Evolutionary conservation across 768 basidiomycete species (phyloP).

Genomic region (Phlebiopsis flavidoalba): DNA sequence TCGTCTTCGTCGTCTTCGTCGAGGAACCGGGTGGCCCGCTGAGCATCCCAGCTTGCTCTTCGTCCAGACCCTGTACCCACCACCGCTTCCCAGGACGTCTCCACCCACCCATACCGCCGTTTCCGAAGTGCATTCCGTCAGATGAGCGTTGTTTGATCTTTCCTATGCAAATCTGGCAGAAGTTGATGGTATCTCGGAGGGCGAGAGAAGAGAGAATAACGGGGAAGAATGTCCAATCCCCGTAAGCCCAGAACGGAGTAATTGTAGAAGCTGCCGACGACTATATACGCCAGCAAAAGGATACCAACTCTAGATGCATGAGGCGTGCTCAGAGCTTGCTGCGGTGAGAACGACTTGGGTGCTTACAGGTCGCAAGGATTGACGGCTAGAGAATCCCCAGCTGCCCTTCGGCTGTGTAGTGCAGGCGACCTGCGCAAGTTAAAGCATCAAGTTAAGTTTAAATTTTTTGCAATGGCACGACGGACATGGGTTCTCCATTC

Average conservation of each 20-base stretch:
- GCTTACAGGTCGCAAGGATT: constrained; percentile 58
- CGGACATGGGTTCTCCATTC: constrained; percentile 83
- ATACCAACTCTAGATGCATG: constrained; percentile 41
- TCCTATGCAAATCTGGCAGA: constrained; percentile 17
- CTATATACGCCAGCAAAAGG: constrained; percentile 57
- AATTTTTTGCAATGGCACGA: not conserved
- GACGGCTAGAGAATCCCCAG: constrained; percentile 50
- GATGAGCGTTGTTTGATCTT: constrained; percentile 17
- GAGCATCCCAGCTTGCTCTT: constrained; percentile 24
- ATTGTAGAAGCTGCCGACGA: constrained; percentile 72
- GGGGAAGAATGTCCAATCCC: constrained; percentile 72
- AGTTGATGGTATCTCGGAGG: constrained; percentile 22
- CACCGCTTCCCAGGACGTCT: constrained; percentile 5
- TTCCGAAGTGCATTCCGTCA: constrained; percentile 20
- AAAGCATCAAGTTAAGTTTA: not conserved
- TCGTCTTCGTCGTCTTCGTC: constrained; percentile 26
- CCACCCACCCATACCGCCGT: constrained; percentile 15
- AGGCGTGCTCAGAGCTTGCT: not conserved
- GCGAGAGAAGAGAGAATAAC: constrained; percentile 40
- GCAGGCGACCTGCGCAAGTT: constrained; percentile 55
- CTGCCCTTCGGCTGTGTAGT: constrained; percentile 54
- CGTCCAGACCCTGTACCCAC: constrained; percentile 23
- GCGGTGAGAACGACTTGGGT: not conserved
- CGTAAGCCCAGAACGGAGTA: constrained; percentile 67
- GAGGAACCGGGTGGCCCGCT: constrained; percentile 22